A percentile compares a stretch with the other conserved stretches of the same genome.
These are phyloP conservation scores for Septoria linicola DNA, from an alignment of 2,329 filamentous ascomycete genomes.

Conservation along the genomic window DNA sequence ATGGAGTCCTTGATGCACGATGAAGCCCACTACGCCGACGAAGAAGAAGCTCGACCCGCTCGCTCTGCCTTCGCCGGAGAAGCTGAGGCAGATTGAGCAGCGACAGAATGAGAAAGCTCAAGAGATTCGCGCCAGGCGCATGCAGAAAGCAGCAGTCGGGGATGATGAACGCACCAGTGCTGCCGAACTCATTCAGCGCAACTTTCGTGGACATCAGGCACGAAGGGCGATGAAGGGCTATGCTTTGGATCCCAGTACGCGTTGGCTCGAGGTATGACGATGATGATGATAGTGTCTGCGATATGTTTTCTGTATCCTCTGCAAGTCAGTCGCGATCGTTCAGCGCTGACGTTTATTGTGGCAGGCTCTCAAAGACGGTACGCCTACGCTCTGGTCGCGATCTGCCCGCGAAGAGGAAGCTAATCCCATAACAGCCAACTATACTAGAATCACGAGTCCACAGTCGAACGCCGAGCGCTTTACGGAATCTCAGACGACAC, in stretches of 20 bases:
- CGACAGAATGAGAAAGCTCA: slow-evolving; percentile 36
- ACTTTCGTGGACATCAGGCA: slow-evolving; percentile 73
- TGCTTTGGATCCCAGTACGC: slow-evolving; percentile 65
- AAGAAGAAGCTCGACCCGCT: slow-evolving; percentile 22
- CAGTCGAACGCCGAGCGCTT: slow-evolving; percentile 41
- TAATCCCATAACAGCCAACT: slow-evolving; percentile 47
- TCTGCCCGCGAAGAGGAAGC: slow-evolving; percentile 20
- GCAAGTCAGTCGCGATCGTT: slow-evolving; percentile 1
- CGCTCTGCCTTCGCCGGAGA: slow-evolving; percentile 35
- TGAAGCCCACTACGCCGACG: slow-evolving; percentile 13
- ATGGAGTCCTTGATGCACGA: background rate
- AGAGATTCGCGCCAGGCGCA: slow-evolving; percentile 28
- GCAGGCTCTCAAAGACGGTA: slow-evolving; percentile 39
- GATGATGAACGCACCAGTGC: slow-evolving; percentile 26
- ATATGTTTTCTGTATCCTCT: background rate
- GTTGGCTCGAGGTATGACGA: slow-evolving; percentile 65
- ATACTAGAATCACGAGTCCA: slow-evolving; percentile 52
- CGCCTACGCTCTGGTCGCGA: slow-evolving; percentile 13
- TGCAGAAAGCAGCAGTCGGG: background rate
- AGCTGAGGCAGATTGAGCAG: slow-evolving; percentile 36
- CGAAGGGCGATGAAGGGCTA: slow-evolving; percentile 69
- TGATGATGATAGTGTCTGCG: slow-evolving; percentile 16
- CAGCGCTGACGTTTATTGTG: slow-evolving; percentile 8
- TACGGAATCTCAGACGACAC: slow-evolving; percentile 19
- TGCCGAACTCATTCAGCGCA: slow-evolving; percentile 50